Conservation (phyloP, 805 yeast genomes). For the Cyberlindnera amylophila region DNA sequence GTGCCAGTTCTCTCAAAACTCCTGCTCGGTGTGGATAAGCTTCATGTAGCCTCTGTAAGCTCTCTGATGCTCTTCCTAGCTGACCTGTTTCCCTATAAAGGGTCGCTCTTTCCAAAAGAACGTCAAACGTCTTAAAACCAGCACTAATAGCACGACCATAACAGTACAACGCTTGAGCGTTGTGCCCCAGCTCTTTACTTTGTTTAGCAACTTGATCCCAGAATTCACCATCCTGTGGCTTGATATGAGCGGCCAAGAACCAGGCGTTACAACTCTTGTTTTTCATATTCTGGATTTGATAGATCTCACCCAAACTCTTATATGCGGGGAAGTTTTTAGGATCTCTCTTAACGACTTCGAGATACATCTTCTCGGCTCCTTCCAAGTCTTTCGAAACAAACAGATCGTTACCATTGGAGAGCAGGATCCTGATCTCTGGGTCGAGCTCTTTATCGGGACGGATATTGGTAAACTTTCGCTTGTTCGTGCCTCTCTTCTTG, state of each 20-base stretch:
- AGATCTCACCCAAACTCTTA: conserved; percentile 83
- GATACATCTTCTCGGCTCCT: conserved; percentile 54
- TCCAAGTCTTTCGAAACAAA: conserved; percentile 63
- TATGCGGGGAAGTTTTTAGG: conserved; percentile 79
- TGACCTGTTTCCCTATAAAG: conserved; percentile 65
- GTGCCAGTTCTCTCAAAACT: conserved; percentile 59
- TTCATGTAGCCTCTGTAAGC: conserved; percentile 55
- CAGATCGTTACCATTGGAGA: conserved; percentile 76
- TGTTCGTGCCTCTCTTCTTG: conserved; percentile 32
- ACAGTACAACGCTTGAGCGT: conserved; percentile 76
- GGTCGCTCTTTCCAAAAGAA: conserved; percentile 60
- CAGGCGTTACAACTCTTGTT: conserved; percentile 77
- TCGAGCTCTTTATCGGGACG: conserved; percentile 44
- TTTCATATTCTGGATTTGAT: conserved; percentile 58
- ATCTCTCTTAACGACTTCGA: conserved; percentile 73
- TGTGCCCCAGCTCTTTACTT: conserved; percentile 60
- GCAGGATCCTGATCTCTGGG: conserved; percentile 65
- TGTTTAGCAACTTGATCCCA: conserved; percentile 77
- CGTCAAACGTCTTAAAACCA: conserved; percentile 46
- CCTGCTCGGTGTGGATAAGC: conserved; percentile 56
- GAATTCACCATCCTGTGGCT: conserved; percentile 69
- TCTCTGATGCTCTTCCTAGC: conserved; percentile 68
- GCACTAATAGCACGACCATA: conserved; percentile 58
- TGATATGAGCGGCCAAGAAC: conserved; percentile 77
- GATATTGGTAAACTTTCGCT: conserved; percentile 30